Evolutionary conservation across 495 filamentous ascomycete genomes (phyloP).

Genomic region (Xylaria palmicola): DNA sequence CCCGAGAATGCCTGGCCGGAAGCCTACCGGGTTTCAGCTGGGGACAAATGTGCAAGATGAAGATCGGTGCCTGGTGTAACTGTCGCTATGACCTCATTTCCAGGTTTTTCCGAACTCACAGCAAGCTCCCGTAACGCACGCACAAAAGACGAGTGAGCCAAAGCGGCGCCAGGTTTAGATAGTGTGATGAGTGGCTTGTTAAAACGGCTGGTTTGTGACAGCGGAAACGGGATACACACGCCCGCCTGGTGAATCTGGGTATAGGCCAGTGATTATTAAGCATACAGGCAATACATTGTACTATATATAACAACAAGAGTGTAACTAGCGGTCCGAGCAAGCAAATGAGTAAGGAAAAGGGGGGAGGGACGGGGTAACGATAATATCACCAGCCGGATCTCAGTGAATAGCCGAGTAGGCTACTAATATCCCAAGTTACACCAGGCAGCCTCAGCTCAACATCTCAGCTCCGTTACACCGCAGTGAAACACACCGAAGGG

Average conservation of each 20-base stretch:
- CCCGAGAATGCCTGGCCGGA: background rate
- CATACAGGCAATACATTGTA: too few relatives aligned
- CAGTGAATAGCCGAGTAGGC: background rate
- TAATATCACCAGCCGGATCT: background rate
- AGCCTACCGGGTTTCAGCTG: background rate
- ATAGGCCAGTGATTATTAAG: too few relatives aligned
- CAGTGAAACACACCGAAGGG: background rate
- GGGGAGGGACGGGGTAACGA: background rate
- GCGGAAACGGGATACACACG: too few relatives aligned
- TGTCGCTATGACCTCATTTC: background rate
- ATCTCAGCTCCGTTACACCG: background rate
- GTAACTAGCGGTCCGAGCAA: too few relatives aligned
- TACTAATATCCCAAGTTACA: slow-evolving; percentile 1
- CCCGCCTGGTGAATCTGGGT: too few relatives aligned
- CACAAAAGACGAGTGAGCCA: too few relatives aligned
- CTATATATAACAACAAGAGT: background rate
- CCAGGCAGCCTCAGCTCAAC: background rate
- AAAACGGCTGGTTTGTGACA: too few relatives aligned
- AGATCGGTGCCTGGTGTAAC: background rate
- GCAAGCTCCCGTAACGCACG: too few relatives aligned
- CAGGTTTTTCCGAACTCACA: too few relatives aligned
- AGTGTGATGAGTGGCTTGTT: too few relatives aligned
- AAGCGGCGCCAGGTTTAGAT: too few relatives aligned
- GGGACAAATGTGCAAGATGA: background rate
- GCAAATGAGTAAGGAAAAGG: background rate